Percentiles rank a stretch among this genome's conserved stretches.
Conservation (phyloP, 2,329 filamentous ascomycete species). For the Colletotrichum costaricense region DNA sequence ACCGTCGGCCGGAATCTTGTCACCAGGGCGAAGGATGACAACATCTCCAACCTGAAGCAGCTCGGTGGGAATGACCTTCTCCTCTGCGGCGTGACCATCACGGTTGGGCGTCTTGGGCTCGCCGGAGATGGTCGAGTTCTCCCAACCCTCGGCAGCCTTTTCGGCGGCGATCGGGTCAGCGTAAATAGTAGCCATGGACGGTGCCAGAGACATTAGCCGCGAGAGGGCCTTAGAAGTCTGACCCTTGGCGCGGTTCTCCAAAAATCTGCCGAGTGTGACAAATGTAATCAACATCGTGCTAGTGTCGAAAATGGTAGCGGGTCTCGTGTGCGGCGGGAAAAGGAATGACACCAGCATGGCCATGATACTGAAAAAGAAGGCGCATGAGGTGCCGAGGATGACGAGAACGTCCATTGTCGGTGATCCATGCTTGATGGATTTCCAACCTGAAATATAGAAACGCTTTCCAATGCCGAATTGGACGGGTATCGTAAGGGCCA, state of each 20-base stretch:
- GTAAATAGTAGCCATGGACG: constrained; percentile 97
- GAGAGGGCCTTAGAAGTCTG: constrained; percentile 96
- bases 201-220: constrained; percentile 92
- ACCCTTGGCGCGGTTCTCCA: constrained; percentile 95
- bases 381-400: constrained; percentile 91
- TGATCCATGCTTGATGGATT: constrained; percentile 88
- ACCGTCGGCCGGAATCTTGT: constrained; percentile 96
- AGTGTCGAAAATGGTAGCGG: constrained; percentile 94
- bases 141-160: constrained; percentile 87
- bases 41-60: constrained; percentile 94
- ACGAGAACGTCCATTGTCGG: constrained; percentile 99
- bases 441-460: constrained; percentile 94
- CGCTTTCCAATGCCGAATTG: constrained; percentile 97
- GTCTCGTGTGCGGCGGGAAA: constrained; percentile 80
- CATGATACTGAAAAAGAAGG: constrained; percentile 94
- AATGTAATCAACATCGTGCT: constrained; percentile 99
- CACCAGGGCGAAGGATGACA: constrained; percentile 90
- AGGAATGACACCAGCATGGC: constrained; percentile 87
- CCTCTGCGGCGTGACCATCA: constrained; percentile 76
- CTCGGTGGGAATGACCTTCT: constrained; percentile 91
- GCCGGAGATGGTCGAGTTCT: constrained; percentile 51
- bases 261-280: constrained; percentile 87
- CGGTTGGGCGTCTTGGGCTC: constrained; percentile 57
- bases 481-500: constrained; percentile 87
- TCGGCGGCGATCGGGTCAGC: constrained; percentile 92